These are phyloP conservation scores for Xylaria sp. DNA, from an alignment of 2,329 filamentous ascomycete genomes.

Conservation along the genomic window DNA sequence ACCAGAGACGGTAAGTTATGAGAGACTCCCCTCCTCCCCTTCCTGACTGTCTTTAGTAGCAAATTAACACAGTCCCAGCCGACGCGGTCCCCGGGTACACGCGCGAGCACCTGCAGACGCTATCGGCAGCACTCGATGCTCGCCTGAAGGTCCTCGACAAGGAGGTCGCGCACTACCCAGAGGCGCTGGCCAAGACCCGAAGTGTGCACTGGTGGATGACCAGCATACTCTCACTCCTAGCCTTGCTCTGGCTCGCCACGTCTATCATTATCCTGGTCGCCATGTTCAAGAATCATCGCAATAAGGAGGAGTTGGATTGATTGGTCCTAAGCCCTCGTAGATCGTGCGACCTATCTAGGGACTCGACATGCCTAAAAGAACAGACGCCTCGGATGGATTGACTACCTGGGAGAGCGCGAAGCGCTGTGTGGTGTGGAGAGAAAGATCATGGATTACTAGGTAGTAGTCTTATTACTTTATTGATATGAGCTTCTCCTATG, in stretches of 20 bases:
- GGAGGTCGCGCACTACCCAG: not conserved
- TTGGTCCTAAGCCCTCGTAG: not conserved
- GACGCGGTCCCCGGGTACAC: slow-evolving; percentile 28
- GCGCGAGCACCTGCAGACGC: slow-evolving; percentile 26
- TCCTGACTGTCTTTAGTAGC: not conserved
- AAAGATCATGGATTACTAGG: not conserved
- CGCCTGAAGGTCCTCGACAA: slow-evolving; percentile 19
- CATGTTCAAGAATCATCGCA: too few relatives aligned
- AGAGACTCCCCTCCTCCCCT: not conserved
- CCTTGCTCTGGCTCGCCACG: slow-evolving; percentile 16
- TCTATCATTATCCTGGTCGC: slow-evolving; percentile 18
- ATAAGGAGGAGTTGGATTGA: not conserved
- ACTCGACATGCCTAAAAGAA: not conserved
- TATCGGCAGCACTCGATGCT: slow-evolving; percentile 14
- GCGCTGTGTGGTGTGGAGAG: not conserved
- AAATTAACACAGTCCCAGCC: slow-evolving; percentile 15
- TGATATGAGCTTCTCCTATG: not conserved
- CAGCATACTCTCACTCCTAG: not conserved
- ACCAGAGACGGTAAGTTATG: slow-evolving; percentile 12
- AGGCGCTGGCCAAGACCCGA: not conserved
- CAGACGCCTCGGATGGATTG: not conserved
- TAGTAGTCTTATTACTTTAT: slow-evolving; percentile 19
- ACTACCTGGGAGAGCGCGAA: not conserved
- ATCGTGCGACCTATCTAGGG: not conserved
- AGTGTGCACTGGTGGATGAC: not conserved